Percentiles rank a stretch among this genome's conserved stretches.
These are phyloP conservation scores for Globisporangium ultimum DNA, from an alignment of 352 stramenopile species.

Conservation along the genomic window DNA sequence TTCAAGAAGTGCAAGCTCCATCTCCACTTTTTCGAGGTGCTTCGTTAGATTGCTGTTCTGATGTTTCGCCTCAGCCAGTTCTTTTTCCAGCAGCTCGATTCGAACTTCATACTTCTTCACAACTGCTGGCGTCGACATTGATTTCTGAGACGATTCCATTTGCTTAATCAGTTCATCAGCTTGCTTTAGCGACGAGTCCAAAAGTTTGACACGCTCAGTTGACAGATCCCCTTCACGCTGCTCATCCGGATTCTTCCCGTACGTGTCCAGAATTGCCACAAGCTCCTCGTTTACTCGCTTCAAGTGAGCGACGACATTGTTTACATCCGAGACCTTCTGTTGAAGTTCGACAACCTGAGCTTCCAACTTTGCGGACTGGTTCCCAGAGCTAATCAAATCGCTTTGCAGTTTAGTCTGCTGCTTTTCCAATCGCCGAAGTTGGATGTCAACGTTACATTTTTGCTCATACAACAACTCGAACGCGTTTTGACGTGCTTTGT, in stretches of 20 bases:
- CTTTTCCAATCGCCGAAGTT: slow-evolving; percentile 42
- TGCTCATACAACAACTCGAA: slow-evolving; percentile 60
- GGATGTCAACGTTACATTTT: slow-evolving; percentile 47
- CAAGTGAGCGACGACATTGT: slow-evolving; percentile 39
- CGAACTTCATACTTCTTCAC: slow-evolving; percentile 45
- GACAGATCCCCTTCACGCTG: slow-evolving; percentile 20
- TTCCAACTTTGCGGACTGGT: slow-evolving; percentile 46
- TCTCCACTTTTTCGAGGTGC: slow-evolving; percentile 65
- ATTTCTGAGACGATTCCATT: slow-evolving; percentile 32
- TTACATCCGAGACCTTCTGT: slow-evolving; percentile 32
- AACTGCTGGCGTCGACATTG: slow-evolving; percentile 33
- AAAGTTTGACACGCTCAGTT: slow-evolving; percentile 29
- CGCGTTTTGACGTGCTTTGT: slow-evolving; percentile 51
- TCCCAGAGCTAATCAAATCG: slow-evolving; percentile 38
- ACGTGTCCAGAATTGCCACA: slow-evolving; percentile 59
- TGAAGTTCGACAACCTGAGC: slow-evolving; percentile 41
- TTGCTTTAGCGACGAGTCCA: slow-evolving; percentile 50
- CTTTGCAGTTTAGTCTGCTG: slow-evolving; percentile 49
- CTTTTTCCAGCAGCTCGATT: slow-evolving; percentile 46
- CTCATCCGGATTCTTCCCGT: slow-evolving; percentile 48
- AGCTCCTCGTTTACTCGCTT: slow-evolving; percentile 57
- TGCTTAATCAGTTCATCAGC: slow-evolving; percentile 43
- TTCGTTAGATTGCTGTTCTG: slow-evolving; percentile 48
- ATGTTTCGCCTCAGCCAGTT: slow-evolving; percentile 33
- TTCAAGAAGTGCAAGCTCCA: slow-evolving; percentile 61